Conservation (phyloP, 179 eudicot genomes). For the Beta macrorhiza region DNA sequence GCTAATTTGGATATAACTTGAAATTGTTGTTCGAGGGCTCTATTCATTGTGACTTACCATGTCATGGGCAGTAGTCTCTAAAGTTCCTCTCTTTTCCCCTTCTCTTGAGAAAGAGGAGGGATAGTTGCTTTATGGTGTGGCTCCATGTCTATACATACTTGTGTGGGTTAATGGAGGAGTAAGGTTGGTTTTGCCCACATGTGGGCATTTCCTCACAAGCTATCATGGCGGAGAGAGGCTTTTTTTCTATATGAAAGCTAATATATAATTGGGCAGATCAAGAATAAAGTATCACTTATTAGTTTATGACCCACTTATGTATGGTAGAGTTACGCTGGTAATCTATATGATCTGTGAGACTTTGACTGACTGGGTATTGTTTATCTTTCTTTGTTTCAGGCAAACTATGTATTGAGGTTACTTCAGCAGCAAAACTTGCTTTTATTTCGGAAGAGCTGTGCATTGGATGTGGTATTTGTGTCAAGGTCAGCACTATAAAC, state of each 20-base stretch:
- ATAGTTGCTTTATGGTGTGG: background rate
- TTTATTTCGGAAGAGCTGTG: slow-evolving; percentile 92
- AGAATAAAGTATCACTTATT: background rate
- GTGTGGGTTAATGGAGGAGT: background rate
- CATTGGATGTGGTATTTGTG: slow-evolving; percentile 95
- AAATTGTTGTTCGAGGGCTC: background rate
- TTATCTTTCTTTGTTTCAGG: slow-evolving; percentile 40
- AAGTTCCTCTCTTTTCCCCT: background rate
- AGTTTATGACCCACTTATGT: background rate
- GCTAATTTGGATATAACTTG: background rate
- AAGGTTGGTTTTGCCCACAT: background rate
- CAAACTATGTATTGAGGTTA: slow-evolving; percentile 86
- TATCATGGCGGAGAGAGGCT: background rate
- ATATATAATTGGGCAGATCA: background rate
- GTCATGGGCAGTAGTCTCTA: background rate
- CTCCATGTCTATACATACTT: background rate
- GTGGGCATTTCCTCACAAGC: background rate
- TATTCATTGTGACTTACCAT: background rate
- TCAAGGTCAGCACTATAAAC: slow-evolving; percentile 47
- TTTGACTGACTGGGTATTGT: background rate
- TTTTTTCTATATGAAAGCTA: background rate
- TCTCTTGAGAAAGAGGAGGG: background rate
- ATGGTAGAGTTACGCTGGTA: background rate
- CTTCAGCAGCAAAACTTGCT: slow-evolving; percentile 68
- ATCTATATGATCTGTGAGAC: background rate